Evolutionary conservation across 306 rosid species (phyloP).

Genomic region (Notholithocarpus densiflorus): DNA sequence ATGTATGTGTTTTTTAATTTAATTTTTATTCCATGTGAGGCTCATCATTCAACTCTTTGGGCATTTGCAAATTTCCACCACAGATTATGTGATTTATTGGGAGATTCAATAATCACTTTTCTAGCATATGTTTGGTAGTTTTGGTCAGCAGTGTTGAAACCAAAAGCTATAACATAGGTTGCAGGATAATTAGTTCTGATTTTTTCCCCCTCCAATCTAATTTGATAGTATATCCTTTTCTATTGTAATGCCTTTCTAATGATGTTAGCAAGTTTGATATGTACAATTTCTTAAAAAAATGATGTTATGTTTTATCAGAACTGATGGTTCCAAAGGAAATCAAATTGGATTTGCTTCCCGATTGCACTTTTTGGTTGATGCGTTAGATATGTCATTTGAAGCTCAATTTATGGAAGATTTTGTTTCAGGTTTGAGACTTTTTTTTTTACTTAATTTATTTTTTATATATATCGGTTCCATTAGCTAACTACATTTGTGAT

Average conservation of each 20-base stretch:
- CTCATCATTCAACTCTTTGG: neutral
- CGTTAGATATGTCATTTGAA: slow-evolving; percentile 76
- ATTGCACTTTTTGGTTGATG: slow-evolving; percentile 63
- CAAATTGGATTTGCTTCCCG: slow-evolving; percentile 81
- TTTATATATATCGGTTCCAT: neutral
- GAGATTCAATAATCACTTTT: neutral
- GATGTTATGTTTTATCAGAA: slow-evolving; percentile 36
- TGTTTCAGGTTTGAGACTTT: slow-evolving; percentile 71
- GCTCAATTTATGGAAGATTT: slow-evolving; percentile 95
- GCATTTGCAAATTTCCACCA: slow-evolving; percentile 16
- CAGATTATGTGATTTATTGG: slow-evolving; percentile 2
- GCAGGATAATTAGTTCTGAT: slow-evolving; percentile 2
- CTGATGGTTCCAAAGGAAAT: slow-evolving; percentile 57
- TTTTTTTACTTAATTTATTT: slow-evolving; percentile 1
- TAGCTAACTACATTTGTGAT: neutral
- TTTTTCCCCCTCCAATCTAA: slow-evolving; percentile 10
- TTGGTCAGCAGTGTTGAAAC: neutral
- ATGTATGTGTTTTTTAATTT: neutral
- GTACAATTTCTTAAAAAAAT: neutral
- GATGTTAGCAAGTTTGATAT: neutral
- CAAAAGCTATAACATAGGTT: slow-evolving; percentile 4
- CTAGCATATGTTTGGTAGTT: neutral
- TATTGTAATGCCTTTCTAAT: neutral
- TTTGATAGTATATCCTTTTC: neutral
- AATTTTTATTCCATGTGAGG: neutral